Evolutionary conservation across 2,329 filamentous ascomycete genomes (phyloP), one percentile per base, ranked within the genome.

Genomic region (Ophiosphaerella narmari): DNA sequence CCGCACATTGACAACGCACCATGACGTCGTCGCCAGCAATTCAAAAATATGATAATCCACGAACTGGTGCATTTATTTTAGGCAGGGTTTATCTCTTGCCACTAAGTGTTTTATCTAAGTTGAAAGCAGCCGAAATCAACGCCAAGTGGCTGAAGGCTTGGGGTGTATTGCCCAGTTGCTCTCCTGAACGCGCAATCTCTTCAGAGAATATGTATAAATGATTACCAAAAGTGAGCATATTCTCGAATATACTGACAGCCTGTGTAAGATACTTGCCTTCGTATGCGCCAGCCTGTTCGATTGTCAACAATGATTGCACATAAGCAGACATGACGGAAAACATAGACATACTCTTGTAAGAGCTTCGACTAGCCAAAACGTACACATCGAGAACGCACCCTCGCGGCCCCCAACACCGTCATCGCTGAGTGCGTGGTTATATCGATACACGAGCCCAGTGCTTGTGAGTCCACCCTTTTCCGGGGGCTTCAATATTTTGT

Each of bases 291-390:
- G 71, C 70, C 63, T 69, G 37, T n/a, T 31, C 16, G 37, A 32
- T 39, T 41, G 38, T 60, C 40, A 58, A 51, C 41, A 34, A 37
- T 18, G 49, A 23, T 14, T 9, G 23, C 12, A 29, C 40, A 6
- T 12, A 36, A 14, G 45, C 37, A 41, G 33, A 12, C 32, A 35
- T 18, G 40, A 79, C 18, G 18, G 18, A 4, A 21, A 21, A 21
- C 18, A 75, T 16, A 59, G 81, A 76, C 56, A 23, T 57, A 87
- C 87, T 29, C 88, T 80, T 26, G 87, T 89, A 74, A 91, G 80
- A 21, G 88, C 87, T 72, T 91, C 89, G 11, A 91, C 87, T 0
- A 91, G 82, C 89, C 89, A 91, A 69, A 91, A 91, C 0, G 88
- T 91, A 66, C 88, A 90, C 87, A 91, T 91, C 64, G 82, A 86